Evolutionary conservation across 1,284 basidiomycete genomes (phyloP).

Genomic region (Amylostereum areolatum): DNA sequence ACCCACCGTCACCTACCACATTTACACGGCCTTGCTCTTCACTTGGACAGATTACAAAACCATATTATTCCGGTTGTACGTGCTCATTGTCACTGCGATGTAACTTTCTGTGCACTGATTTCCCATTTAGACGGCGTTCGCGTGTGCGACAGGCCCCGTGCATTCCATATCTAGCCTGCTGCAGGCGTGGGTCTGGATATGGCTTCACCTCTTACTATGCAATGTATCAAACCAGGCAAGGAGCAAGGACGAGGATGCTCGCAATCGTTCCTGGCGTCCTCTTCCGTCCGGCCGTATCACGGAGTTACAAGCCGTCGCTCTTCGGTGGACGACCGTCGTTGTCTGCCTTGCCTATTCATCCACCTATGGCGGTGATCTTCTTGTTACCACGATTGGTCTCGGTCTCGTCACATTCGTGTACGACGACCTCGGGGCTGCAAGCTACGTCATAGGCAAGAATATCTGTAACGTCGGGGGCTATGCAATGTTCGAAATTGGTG

Average conservation of each 20-base stretch:
- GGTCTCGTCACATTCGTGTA: slow-evolving; percentile 23
- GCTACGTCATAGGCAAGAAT: slow-evolving; percentile 23
- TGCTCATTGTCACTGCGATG: neutral
- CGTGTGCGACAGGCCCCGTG: slow-evolving; percentile 17
- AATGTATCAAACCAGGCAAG: slow-evolving; percentile 29
- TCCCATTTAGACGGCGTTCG: slow-evolving; percentile 17
- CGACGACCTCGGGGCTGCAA: slow-evolving; percentile 21
- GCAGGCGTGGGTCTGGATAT: slow-evolving; percentile 19
- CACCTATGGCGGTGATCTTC: slow-evolving; percentile 15
- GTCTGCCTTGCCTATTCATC: slow-evolving; percentile 21
- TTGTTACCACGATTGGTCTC: slow-evolving; percentile 18
- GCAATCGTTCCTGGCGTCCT: slow-evolving; percentile 29
- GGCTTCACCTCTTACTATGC: slow-evolving; percentile 28
- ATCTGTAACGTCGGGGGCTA: slow-evolving; percentile 27
- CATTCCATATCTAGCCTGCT: slow-evolving; percentile 13
- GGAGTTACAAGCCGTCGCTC: slow-evolving; percentile 14
- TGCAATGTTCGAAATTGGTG: slow-evolving; percentile 26
- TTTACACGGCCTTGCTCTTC: slow-evolving; percentile 18
- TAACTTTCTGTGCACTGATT: neutral
- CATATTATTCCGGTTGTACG: slow-evolving; percentile 20
- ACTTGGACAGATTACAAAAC: slow-evolving; percentile 22
- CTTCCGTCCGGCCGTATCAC: slow-evolving; percentile 26
- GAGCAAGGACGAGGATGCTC: slow-evolving; percentile 22
- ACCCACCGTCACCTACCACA: slow-evolving; percentile 9
- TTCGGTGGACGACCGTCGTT: slow-evolving; percentile 23